These are phyloP conservation scores for Kodamaea suecica DNA, from an alignment of 1,139 yeast species.

Conservation along the genomic window DNA sequence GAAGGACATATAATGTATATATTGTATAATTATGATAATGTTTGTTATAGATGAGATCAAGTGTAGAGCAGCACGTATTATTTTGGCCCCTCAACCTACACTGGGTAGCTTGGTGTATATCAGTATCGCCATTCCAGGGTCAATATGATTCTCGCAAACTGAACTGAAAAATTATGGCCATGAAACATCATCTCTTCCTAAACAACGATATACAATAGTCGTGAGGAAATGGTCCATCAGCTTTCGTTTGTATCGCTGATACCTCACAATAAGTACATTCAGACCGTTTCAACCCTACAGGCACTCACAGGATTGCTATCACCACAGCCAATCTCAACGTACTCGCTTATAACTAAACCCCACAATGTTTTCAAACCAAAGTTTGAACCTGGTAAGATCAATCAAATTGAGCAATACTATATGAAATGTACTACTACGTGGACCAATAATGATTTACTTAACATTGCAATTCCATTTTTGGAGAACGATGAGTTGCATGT, in stretches of 20 bases:
- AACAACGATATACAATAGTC: no score
- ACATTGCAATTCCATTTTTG: conserved; percentile 28
- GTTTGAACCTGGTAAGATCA: conserved; percentile 49
- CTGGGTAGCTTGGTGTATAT: no score
- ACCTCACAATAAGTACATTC: conserved; percentile 41
- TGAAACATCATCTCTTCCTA: no score
- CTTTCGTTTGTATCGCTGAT: conserved; percentile 40
- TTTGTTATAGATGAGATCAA: no score
- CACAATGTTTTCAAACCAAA: conserved; percentile 44
- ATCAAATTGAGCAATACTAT: conserved; percentile 47
- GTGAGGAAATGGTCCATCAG: conserved; percentile 39
- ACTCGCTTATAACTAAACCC: conserved; percentile 44
- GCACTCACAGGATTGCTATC: conserved; percentile 42
- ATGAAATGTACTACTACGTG: conserved; percentile 47
- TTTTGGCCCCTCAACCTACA: no score
- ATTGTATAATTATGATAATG: no score
- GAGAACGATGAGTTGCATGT: conserved; percentile 22
- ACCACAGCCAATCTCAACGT: conserved; percentile 43
- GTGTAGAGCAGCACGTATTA: no score
- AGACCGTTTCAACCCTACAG: conserved; percentile 43
- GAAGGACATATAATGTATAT: conserved; percentile 23
- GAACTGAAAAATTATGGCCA: not conserved
- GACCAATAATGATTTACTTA: conserved; percentile 24
- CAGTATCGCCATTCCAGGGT: no score
- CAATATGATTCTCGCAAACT: not conserved